Base-by-base conservation (phyloP, 116 monocot genomes). In the Iris pallida region DNA sequence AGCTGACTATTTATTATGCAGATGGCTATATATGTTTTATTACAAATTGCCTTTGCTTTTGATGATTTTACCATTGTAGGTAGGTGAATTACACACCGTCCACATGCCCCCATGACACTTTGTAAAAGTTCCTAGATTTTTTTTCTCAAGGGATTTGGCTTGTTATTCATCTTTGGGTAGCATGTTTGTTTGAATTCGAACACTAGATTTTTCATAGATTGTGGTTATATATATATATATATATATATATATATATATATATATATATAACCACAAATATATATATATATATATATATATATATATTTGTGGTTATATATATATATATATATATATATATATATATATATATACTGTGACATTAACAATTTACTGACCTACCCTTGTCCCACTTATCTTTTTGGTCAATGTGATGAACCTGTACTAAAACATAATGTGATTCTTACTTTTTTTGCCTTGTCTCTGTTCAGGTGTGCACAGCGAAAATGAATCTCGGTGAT, bases 401-500 rank as follows among this genome's bases (percentile, higher is more conserved):
- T 9, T 51, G 49, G 13, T 51, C 7, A 51, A 13, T 4, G 49
- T 7, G 13, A 51, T 7, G 7, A 51, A 7, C 7, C 49, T 7
- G 11, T 51, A 7, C 7, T 13, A 9, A 51, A 7, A 51, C 13
- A 7, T 51, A 13, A 9, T 15, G 4, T 10, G n/a, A 41, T 44
- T 10, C n/a, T 61, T 19, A 15, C 5, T 15, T 18, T 61, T 44
- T 51, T 51, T 9, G 13, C 1, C 11, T 4, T 51, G 1, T 51
- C 16, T 18, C 47, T 68, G 0, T 42, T n/a, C 75, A 98, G 98
- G 98, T 92, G 8, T 98, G 93, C 76, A 98, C 98, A 61, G 83
- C 98, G 17, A 98, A 93, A 75, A 93, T 98, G 98, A 98, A 98
- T 74, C 73, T 98, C 8, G 75, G 98, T 57, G 98, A 98, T 69